A percentile compares a stretch with the other conserved stretches of the same genome.
These are phyloP conservation scores for Gleditsia sinensis DNA, from an alignment of 306 rosid species.

Conservation along the genomic window DNA sequence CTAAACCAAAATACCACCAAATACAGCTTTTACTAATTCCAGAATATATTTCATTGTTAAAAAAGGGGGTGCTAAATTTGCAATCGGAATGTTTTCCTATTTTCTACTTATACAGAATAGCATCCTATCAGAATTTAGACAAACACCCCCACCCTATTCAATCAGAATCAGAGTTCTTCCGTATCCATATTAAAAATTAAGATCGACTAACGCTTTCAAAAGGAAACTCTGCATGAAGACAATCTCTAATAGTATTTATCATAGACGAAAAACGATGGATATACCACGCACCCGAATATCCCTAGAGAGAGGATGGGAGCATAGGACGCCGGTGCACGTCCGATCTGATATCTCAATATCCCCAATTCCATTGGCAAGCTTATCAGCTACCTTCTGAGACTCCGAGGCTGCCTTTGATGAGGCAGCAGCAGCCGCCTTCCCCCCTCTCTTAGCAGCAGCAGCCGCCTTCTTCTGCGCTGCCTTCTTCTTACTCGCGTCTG, in stretches of 20 bases:
- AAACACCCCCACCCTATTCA: not conserved
- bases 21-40: not conserved
- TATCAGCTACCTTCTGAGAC: constrained; percentile 69
- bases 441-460: constrained; percentile 95
- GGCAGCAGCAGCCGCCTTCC: constrained; percentile 62
- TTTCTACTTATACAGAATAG: not conserved
- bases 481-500: constrained; percentile 98
- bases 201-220: too few relatives aligned
- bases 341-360: constrained; percentile 78
- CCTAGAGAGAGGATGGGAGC: constrained; percentile 91
- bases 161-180: not conserved
- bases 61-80: not conserved
- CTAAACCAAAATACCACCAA: not conserved
- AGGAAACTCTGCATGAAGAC: not conserved
- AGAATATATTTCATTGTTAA: too few relatives aligned
- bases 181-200: not conserved
- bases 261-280: not conserved
- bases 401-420: constrained; percentile 45
- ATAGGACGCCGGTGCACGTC: constrained; percentile 91
- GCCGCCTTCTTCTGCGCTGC: constrained; percentile 97
- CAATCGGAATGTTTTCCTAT: not conserved
- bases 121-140: not conserved
- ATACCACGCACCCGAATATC: constrained; percentile 72
- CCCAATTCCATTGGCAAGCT: constrained; percentile 54
- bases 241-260: not conserved